These are phyloP conservation scores for Coccinonectria pachysandricola DNA, from an alignment of 2,329 filamentous ascomycete species.

Conservation along the genomic window DNA sequence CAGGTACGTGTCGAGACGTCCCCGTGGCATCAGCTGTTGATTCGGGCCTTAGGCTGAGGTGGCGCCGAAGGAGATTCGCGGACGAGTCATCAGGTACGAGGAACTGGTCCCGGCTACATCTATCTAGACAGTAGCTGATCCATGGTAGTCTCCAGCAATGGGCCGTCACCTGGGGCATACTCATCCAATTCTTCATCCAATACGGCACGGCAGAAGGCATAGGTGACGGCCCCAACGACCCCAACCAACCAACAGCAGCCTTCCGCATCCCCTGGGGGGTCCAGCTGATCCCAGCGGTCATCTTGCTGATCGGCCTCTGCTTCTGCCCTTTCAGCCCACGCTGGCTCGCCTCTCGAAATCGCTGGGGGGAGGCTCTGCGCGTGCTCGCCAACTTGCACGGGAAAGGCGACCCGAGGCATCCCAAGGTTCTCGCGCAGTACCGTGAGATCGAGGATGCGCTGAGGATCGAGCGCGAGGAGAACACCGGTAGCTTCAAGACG, in stretches of 20 bases:
- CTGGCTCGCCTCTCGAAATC: constrained; percentile 59
- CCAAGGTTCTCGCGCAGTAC: constrained; percentile 53
- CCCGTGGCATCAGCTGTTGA: too few species aligned
- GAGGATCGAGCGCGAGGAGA: constrained; percentile 42
- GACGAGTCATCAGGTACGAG: constrained; percentile 42
- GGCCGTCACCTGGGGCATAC: constrained; percentile 61
- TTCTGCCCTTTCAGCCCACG: constrained; percentile 57
- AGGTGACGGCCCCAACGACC: constrained; percentile 39
- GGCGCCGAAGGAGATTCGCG: constrained; percentile 46
- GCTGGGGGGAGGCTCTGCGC: constrained; percentile 53
- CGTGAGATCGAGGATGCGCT: constrained; percentile 49
- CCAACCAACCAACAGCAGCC: constrained; percentile 38
- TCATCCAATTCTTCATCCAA: constrained; percentile 58
- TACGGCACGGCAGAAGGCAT: constrained; percentile 47
- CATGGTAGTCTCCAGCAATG: constrained; percentile 47
- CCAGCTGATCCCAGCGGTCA: constrained; percentile 44
- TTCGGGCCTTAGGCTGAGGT: constrained; percentile 54
- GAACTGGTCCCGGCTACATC: neutral
- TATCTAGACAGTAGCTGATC: constrained; percentile 1
- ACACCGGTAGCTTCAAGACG: constrained; percentile 36
- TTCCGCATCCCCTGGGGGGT: constrained; percentile 54
- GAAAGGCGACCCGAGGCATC: constrained; percentile 42
- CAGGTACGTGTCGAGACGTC: too few species aligned
- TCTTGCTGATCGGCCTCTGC: constrained; percentile 45
- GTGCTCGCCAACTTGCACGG: constrained; percentile 51